Base-by-base conservation (phyloP, 495 filamentous ascomycete genomes). In the Tuber umbilicatum region DNA sequence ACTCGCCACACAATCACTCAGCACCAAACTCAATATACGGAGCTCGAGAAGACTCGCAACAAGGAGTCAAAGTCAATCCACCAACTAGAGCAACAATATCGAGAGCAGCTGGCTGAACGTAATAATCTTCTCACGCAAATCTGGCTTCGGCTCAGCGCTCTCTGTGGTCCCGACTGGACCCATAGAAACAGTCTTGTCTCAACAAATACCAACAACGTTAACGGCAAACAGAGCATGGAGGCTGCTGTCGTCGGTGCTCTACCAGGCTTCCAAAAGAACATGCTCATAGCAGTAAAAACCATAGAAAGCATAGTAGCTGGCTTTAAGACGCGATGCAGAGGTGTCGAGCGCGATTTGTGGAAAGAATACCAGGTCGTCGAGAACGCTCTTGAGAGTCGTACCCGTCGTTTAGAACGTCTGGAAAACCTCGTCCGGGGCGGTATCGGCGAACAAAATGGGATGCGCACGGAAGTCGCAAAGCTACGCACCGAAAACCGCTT, bases 81-180 rank as follows among this genome's bases (percentile, higher is more conserved):
- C 2, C 85, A 86, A 70, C 87, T 97, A 4, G 94, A 98, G 82
- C 85, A 88, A 71, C 88, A 89, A 75, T 92, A 90, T 85, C 91
- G 90, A 79, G 94, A 97, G 68, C 93, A 97, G 82, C 88, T 98
- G 45, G 87, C 86, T 23, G 95, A 99, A 83, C 91, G 95, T 72
- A 97, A 99, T 82, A 90, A 90, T 50, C 87, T 99, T 68, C 88
- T 97, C 40, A 88, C 96, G 19, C 86, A 89, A 21, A 86, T 97
- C 23, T 99, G 95, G 95, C 93, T 93, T 72, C 89, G 93, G 40
- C 86, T 99, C 21, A 92, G 91, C 3, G 85, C 90, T 14, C 89
- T 97, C 72, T 98, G 96, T 78, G 95, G 95, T 41, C 86, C 88
- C 0, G 95, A 98, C 81, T 99, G 95, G 95, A 89, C 91, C 0